Conservation (phyloP, 306 rosid genomes). For the Lagenaria siceraria region DNA sequence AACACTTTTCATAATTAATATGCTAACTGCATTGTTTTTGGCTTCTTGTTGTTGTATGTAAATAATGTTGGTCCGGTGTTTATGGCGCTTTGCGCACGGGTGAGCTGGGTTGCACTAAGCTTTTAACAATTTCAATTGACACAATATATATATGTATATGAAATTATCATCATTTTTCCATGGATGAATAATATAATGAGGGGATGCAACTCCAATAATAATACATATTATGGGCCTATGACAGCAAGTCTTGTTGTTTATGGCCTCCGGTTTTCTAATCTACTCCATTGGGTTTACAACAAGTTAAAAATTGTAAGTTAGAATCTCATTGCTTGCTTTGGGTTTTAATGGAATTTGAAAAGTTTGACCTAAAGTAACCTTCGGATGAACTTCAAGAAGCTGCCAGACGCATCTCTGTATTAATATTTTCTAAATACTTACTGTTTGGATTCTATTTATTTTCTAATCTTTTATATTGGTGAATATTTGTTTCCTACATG, state of each 20-base stretch:
- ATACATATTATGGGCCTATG: not conserved
- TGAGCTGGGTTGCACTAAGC: not conserved
- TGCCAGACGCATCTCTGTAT: not conserved
- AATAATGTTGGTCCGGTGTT: not conserved
- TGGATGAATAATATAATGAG: not conserved
- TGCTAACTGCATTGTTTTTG: not conserved
- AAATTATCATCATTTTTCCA: not conserved
- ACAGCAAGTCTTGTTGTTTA: not conserved
- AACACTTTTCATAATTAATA: not conserved
- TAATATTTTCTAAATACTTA: not conserved
- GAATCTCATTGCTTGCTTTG: not conserved
- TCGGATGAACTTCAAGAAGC: not conserved
- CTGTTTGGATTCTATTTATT: not conserved
- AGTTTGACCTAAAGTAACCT: not conserved
- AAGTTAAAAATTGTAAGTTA: not conserved
- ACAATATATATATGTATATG: no score
- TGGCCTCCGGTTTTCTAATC: not conserved
- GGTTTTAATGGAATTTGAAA: not conserved
- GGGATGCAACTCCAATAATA: not conserved
- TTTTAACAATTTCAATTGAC: not conserved
- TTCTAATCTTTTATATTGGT: not conserved
- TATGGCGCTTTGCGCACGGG: not conserved
- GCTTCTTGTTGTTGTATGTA: not conserved
- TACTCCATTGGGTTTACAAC: not conserved
- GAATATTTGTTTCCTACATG: not conserved